Conservation (phyloP, 106 monocot genomes). For the Ottelia alismoides region DNA sequence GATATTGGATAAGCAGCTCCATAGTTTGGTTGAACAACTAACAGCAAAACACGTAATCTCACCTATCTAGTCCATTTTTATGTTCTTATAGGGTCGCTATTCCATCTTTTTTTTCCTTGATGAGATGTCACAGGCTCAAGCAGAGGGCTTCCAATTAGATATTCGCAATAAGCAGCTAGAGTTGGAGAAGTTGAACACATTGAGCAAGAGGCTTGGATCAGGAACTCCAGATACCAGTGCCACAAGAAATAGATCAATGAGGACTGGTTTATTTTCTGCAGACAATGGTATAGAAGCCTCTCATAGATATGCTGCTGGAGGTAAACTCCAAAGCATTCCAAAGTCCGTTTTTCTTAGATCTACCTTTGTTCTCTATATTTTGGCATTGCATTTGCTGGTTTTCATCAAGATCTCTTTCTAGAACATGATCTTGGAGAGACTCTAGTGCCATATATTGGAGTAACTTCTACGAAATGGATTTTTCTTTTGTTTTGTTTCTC, state of each 20-base stretch:
- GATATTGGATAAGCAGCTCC: constrained; percentile 11
- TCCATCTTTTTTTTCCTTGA: too few species aligned
- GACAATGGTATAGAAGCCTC: constrained; percentile 4
- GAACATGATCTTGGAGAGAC: too few species aligned
- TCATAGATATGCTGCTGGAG: constrained; percentile 13
- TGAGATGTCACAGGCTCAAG: too few species aligned
- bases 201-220: constrained; percentile 18
- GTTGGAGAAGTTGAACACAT: constrained; percentile 33
- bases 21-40: constrained; percentile 63
- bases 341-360: constrained; percentile 46
- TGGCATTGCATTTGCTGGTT: constrained; percentile 62
- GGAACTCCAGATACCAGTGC: neutral
- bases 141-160: constrained; percentile 41
- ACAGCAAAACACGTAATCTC: constrained; percentile 62
- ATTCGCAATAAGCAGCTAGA: constrained; percentile 42
- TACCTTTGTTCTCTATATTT: constrained; percentile 57
- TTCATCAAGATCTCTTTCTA: constrained; percentile 69
- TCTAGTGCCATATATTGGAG: too few species aligned
- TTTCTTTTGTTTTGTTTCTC: too few species aligned
- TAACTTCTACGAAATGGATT: too few species aligned
- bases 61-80: neutral
- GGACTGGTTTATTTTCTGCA: constrained; percentile 11
- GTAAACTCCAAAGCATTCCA: constrained; percentile 25
- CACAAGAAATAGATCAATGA: constrained; percentile 30
- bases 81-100: too few species aligned